Percentiles rank a stretch among this genome's conserved stretches.
Conservation (phyloP, 805 yeast genomes). For the Ascoidea rubescens region DNA sequence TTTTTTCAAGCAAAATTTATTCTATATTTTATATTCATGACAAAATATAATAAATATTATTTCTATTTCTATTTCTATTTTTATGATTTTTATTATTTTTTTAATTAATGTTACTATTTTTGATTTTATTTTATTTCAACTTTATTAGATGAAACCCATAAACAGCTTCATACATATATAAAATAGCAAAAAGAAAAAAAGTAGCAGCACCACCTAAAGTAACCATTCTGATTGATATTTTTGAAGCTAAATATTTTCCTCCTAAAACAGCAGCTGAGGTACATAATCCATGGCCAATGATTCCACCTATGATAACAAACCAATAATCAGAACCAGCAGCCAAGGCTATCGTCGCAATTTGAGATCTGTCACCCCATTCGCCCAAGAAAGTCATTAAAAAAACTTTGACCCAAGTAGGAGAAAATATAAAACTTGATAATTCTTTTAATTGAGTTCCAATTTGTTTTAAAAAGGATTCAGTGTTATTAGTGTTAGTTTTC, state of each 20-base stretch:
- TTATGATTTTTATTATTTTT: too few species aligned
- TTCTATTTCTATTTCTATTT: too few species aligned
- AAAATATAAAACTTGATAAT: constrained; percentile 48
- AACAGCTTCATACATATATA: constrained; percentile 66
- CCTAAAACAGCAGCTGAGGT: constrained; percentile 87
- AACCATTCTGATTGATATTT: constrained; percentile 81
- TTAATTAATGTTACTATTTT: too few species aligned
- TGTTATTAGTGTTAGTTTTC: constrained; percentile 11
- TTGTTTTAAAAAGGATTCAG: constrained; percentile 3
- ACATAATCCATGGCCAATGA: constrained; percentile 79
- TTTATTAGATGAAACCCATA: constrained; percentile 7
- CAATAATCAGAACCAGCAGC: constrained; percentile 93
- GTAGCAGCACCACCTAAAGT: constrained; percentile 86
- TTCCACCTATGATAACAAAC: constrained; percentile 80
- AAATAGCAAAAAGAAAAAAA: constrained; percentile 66
- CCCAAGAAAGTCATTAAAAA: constrained; percentile 93
- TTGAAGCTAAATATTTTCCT: constrained; percentile 80
- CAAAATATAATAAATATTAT: too few species aligned
- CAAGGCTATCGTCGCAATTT: constrained; percentile 95
- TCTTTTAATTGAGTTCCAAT: constrained; percentile 28
- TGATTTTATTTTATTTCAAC: too few species aligned
- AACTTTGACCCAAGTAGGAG: constrained; percentile 90
- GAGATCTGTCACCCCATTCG: constrained; percentile 99
- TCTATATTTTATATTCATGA: too few species aligned
- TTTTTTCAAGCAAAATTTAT: too few species aligned